Conservation (phyloP, 768 basidiomycete species). For the Mycena vulgaris region DNA sequence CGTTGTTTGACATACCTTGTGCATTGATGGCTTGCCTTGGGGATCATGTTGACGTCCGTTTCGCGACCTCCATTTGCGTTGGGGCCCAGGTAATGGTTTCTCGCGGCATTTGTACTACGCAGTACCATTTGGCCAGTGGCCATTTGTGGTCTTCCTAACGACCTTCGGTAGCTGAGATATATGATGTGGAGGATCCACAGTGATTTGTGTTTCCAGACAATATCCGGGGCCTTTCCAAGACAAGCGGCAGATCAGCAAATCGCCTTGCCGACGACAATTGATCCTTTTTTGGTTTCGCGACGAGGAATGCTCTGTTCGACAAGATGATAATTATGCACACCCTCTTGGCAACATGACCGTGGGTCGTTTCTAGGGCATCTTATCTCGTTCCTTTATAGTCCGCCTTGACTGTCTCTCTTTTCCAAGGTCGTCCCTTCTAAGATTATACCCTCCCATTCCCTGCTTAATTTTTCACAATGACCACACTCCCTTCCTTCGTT, state of each 20-base stretch:
- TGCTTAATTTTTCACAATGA: slow-evolving; percentile 62
- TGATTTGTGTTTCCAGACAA: slow-evolving; percentile 23
- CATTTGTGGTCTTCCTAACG: background rate
- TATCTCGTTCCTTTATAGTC: slow-evolving; percentile 55
- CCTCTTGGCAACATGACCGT: slow-evolving; percentile 69
- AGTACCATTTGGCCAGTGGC: no score
- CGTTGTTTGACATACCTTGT: slow-evolving; percentile 26
- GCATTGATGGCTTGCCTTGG: slow-evolving; percentile 30
- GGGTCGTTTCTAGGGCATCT: slow-evolving; percentile 68
- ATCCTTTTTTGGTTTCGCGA: slow-evolving; percentile 59
- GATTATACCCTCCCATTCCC: slow-evolving; percentile 51
- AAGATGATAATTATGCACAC: slow-evolving; percentile 57
- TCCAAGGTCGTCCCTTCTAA: slow-evolving; percentile 47
- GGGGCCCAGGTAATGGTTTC: background rate
- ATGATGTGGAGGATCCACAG: background rate
- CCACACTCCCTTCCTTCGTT: slow-evolving; percentile 88
- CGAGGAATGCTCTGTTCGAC: slow-evolving; percentile 53
- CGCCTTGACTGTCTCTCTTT: slow-evolving; percentile 9
- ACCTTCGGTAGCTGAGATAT: background rate
- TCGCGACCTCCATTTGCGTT: slow-evolving; percentile 37
- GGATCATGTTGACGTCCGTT: slow-evolving; percentile 34
- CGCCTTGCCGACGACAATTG: slow-evolving; percentile 77
- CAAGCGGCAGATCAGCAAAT: slow-evolving; percentile 56
- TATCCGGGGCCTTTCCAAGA: slow-evolving; percentile 31
- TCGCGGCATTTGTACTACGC: no score